Evolutionary conservation across 495 filamentous ascomycete species (phyloP), one percentile per base, ranked within the genome.

Genomic region (Penicillium paradoxum): DNA sequence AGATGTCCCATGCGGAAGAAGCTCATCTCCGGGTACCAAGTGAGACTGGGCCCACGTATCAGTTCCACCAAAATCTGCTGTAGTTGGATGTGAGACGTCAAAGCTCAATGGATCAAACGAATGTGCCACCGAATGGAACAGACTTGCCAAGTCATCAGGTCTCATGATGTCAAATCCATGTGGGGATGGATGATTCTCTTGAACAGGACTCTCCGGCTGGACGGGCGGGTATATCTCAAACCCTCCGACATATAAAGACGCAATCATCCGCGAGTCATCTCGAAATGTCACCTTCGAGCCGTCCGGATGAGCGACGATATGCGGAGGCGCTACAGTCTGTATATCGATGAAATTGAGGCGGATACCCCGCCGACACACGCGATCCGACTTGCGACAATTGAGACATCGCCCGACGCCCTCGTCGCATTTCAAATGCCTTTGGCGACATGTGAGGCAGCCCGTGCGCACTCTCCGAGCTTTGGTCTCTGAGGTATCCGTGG

Each of bases 291-390:
- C 83, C 61, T 79, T 79, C 79, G 86, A 88, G 13, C 88, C 84
- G 3, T 77, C 66, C 5, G 83, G 80, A 2, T 76, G 82, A 18
- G 79, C 76, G 40, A 86, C 63, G 36, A 80, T 72, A 49, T 73
- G 67, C 0, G 89, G 88, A 29, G 90, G 90, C 11, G 75, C 76
- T 59, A 85, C 81, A 40, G 84, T 83, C 49, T 86, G 83, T 7
- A 83, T 88, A 62, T 97, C 91, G 57, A 96, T 91, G 62, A 96
- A 98, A 65, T 97, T 98, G 36, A 98, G 78, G 33, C 89, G 80
- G 18, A 97, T 74, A 11, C 93, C 93, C 38, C 91, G 80, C 65
- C 90, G 87, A 76, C 93, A 98, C 34, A 84, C 73, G 40, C 92
- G 77, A 56, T 80, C 90, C 18, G 91, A 92, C 67, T 96, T 97